Base-by-base conservation (phyloP, 129 eudicot species). In the Dittrichia graveolens region DNA sequence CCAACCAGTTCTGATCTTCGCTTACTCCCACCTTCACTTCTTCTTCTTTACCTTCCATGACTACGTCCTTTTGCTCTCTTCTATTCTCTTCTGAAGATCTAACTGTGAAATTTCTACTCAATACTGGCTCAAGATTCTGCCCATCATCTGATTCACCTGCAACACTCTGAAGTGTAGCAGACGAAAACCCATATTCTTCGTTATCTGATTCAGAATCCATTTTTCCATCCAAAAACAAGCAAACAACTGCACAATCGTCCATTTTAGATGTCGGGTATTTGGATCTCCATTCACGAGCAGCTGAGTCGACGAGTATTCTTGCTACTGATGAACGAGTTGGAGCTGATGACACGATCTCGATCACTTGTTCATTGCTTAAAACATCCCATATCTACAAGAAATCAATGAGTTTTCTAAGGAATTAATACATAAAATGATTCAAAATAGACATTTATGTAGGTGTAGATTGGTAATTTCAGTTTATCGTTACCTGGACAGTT, bases 191-290 rank as follows among this genome's bases (percentile, higher is more conserved):
- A 42, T 78, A 91, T 54, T 93, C 98, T 43, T 94, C 97, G n/a
- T 77, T 80, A 68, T 94, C 99, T 0, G 99, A 94, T 82, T 94
- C 99, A 0, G 85, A 53, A 42, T 90, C 99, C 95, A 90, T 86
- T 60, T 90, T 95, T 39, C 96, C 91, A 38, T 95, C 99, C 73
- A 95, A 56, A 45, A 90, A 95, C 73, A 95, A 73, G 86, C 97
- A 95, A 38, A 95, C 97, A 0, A 88, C 99, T 7, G 99, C 97
- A 73, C 99, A 95, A 39, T 95, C 99, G 58, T 95, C 99, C 94
- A 86, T 95, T 82, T 85, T 95, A 40, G 97, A 90, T 44, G 97
- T 95, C 3, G 97, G 97, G 65, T 95, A 95, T 71, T 90, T 90
- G 35, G 85, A 49, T 75, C 88, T 95, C 99, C 99, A 95, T 81